These are phyloP conservation scores for Penicillium salamii DNA, from an alignment of 495 filamentous ascomycete species.

Conservation along the genomic window DNA sequence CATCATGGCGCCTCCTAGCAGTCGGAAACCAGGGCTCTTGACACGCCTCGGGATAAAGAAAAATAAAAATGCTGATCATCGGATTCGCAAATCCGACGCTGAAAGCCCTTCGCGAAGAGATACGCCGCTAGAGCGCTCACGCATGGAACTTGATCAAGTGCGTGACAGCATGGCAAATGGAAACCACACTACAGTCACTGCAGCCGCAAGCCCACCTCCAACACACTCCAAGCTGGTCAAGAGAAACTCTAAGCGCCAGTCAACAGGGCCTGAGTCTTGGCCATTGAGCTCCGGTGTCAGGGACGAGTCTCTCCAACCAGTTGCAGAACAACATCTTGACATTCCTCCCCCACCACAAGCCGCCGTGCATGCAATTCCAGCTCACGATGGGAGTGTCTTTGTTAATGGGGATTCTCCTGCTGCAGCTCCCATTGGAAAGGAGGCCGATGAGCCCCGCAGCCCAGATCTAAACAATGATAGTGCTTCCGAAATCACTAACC, in stretches of 20 bases:
- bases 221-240: slow-evolving; percentile 28
- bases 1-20: slow-evolving; percentile 32
- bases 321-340: slow-evolving; percentile 12
- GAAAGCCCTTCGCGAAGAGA: slow-evolving; percentile 31
- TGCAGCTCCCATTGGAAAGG: slow-evolving; percentile 10
- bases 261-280: slow-evolving; percentile 26
- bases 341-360: slow-evolving; percentile 7
- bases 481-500: slow-evolving; percentile 18
- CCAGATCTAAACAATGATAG: slow-evolving; percentile 17
- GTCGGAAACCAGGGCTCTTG: slow-evolving; percentile 39
- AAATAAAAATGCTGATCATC: slow-evolving; percentile 33
- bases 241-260: slow-evolving; percentile 24
- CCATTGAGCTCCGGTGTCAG: slow-evolving; percentile 20
- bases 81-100: slow-evolving; percentile 26
- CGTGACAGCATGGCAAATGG: slow-evolving; percentile 18
- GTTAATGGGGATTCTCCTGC: slow-evolving; percentile 9
- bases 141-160: slow-evolving; percentile 26
- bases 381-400: slow-evolving; percentile 5
- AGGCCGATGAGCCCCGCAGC: slow-evolving; percentile 14
- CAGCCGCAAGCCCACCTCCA: slow-evolving; percentile 10
- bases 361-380: not conserved
- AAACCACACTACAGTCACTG: slow-evolving; percentile 15
- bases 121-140: slow-evolving; percentile 36
- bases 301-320: slow-evolving; percentile 11
- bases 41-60: slow-evolving; percentile 41